A percentile compares a stretch with the other conserved stretches of the same genome.
Evolutionary conservation across 1,284 basidiomycete species (phyloP).

Genomic region (Cryptococcus deneoformans): DNA sequence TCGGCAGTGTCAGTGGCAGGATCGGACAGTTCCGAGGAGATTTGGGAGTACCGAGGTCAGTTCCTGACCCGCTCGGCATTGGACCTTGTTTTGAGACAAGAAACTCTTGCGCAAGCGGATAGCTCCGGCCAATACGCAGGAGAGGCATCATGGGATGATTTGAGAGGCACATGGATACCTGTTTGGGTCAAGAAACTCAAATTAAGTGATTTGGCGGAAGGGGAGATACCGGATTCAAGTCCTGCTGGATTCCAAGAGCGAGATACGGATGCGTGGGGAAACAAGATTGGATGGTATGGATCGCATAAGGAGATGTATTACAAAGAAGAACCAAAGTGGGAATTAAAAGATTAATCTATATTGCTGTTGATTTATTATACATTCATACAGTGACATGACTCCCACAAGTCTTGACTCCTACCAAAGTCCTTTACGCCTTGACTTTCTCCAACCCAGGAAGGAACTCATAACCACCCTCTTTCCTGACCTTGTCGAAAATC

Average conservation of each 20-base stretch:
- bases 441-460: constrained; percentile 44
- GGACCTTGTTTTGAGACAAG: constrained; percentile 29
- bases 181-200: constrained; percentile 32
- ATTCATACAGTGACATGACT: neutral
- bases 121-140: constrained; percentile 33
- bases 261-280: constrained; percentile 34
- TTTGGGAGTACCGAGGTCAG: constrained; percentile 38
- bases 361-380: no score
- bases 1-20: constrained; percentile 4
- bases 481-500: constrained; percentile 47
- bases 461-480: constrained; percentile 42
- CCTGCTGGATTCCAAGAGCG: constrained; percentile 28
- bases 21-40: constrained; percentile 5
- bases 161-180: constrained; percentile 37
- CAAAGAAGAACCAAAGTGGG: constrained; percentile 21
- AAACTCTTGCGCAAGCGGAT: constrained; percentile 28
- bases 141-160: constrained; percentile 32
- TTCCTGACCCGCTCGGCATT: constrained; percentile 33
- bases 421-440: constrained; percentile 7
- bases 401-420: neutral
- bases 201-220: constrained; percentile 24
- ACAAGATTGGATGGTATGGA: constrained; percentile 35
- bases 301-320: constrained; percentile 29
- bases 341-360: constrained; percentile 13
- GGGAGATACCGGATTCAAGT: constrained; percentile 30